phyloP scores from a whole-genome alignment of 2,329 filamentous ascomycete genomes.

The Penicillium oxalicum region DNA sequence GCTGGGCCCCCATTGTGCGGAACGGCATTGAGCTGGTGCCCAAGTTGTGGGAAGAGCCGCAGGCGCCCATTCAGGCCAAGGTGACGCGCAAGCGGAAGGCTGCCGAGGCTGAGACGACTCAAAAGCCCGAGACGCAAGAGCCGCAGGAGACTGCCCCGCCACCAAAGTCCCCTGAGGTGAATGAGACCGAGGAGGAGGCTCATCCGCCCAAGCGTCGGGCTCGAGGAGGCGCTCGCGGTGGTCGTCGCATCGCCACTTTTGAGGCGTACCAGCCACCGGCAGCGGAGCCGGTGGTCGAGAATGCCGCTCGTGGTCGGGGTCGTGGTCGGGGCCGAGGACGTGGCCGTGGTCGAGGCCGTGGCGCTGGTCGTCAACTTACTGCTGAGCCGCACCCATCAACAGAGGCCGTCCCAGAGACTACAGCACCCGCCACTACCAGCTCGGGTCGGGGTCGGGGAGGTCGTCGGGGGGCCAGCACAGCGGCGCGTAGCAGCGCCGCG shows the following conservation, averaged over 20 bases:
- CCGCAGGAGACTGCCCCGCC: slow-evolving; percentile 3
- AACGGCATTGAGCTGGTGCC: slow-evolving; percentile 35
- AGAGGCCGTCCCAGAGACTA: slow-evolving; percentile 13
- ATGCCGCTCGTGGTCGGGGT: slow-evolving; percentile 13
- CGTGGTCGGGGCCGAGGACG: slow-evolving; percentile 27
- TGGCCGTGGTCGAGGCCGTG: slow-evolving; percentile 24
- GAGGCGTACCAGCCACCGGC: slow-evolving; percentile 22
- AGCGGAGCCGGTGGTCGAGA: slow-evolving; percentile 10
- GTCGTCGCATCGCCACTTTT: slow-evolving; percentile 16
- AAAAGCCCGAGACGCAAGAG: slow-evolving; percentile 25
- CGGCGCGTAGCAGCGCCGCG: slow-evolving; percentile 5
- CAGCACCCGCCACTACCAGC: slow-evolving; percentile 6
- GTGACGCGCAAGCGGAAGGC: slow-evolving; percentile 35
- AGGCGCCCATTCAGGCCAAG: slow-evolving; percentile 24
- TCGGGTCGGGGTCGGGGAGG: slow-evolving; percentile 19
- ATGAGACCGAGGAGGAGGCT: slow-evolving; percentile 26
- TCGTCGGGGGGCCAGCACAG: slow-evolving; percentile 17
- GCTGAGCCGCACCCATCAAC: slow-evolving; percentile 17
- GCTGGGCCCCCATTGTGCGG: slow-evolving; percentile 34
- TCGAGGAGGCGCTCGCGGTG: slow-evolving; percentile 22
- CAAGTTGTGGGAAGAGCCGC: slow-evolving; percentile 30
- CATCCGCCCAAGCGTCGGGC: slow-evolving; percentile 28
- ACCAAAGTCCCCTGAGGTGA: slow-evolving; percentile 21
- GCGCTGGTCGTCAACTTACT: background rate
- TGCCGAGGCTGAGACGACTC: slow-evolving; percentile 28